Evolutionary conservation across 2,329 filamentous ascomycete species (phyloP), one percentile per base, ranked within the genome.

Genomic region (Apiospora rasikravindrae): DNA sequence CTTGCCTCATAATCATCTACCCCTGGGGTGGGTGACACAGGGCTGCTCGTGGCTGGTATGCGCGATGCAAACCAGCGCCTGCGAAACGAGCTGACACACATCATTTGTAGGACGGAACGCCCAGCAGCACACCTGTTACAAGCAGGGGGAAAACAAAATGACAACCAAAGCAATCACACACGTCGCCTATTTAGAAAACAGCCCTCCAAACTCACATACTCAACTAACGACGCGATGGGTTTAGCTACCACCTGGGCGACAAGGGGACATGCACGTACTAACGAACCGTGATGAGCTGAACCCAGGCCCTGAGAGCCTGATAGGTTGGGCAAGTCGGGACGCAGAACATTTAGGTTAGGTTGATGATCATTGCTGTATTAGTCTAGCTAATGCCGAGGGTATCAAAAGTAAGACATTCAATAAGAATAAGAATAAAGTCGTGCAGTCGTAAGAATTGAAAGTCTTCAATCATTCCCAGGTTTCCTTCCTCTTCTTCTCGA

Each of bases 361-460:
- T 22, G 26, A 22, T 33, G 53, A 61, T 61, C 53, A 61, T 61
- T 61, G 53, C 53, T 53, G 29, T 37, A 61, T 61, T 61, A 37
- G 53, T 61, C 53, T 61, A 61, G 53, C 53, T 61, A 61, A 61
- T 61, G 29, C 29, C 33, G 33, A 37, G 53, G 53, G 53, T 61
- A 61, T 61, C 53, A 61, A 61, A 61, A 57, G 22, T n/a, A 47
- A 8, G 7, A 49, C 10, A 10, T 8, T 8, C 45, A 49, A 49
- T 14, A 42, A 6, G 3, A 47, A 19, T 19, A 47, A 16, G 4
- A 49, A 49, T n/a, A 49, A 49, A 33, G 26, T 61, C 53, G 29
- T 61, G 29, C 53, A 61, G 22, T 61, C 53, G 29, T 61, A 61
- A 61, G 26, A 37, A 33, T 37, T 11, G 19, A 37, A 10, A 61